These are phyloP conservation scores for Elsinoe batatas DNA, from an alignment of 2,329 filamentous ascomycete species.

Conservation along the genomic window DNA sequence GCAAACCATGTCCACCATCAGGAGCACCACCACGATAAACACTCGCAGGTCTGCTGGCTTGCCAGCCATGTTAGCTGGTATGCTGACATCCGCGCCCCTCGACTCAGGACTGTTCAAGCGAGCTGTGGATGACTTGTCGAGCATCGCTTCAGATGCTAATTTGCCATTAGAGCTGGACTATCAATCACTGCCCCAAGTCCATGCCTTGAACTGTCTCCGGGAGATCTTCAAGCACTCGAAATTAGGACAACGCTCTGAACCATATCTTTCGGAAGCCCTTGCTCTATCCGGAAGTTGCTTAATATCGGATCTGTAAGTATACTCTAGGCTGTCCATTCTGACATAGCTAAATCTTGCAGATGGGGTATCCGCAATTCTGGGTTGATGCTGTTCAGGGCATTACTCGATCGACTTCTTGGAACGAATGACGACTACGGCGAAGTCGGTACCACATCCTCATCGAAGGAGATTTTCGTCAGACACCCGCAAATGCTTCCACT, in stretches of 20 bases:
- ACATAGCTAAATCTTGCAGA: conserved; percentile 30
- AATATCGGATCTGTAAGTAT: conserved; percentile 60
- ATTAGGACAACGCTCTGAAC: conserved; percentile 62
- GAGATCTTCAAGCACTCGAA: conserved; percentile 81
- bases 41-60: conserved; percentile 89
- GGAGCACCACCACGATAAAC: conserved; percentile 63
- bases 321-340: too few relatives aligned
- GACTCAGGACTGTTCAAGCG: conserved; percentile 48
- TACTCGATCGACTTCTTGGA: conserved; percentile 70
- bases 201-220: conserved; percentile 87
- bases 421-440: conserved; percentile 57
- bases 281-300: conserved; percentile 72
- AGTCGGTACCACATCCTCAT: conserved; percentile 36
- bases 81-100: conserved; percentile 57
- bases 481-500: conserved; percentile 57
- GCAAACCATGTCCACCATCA: conserved; percentile 60
- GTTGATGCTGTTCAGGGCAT: conserved; percentile 73
- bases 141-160: conserved; percentile 41
- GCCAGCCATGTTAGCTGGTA: conserved; percentile 73
- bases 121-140: conserved; percentile 53
- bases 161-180: conserved; percentile 44
- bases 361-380: conserved; percentile 96
- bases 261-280: conserved; percentile 62
- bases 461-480: conserved; percentile 59
- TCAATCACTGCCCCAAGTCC: conserved; percentile 69